Percentiles rank a stretch among this genome's conserved stretches.
These are phyloP conservation scores for Naganishia liquefaciens DNA, from an alignment of 1,284 basidiomycete genomes.

Conservation along the genomic window DNA sequence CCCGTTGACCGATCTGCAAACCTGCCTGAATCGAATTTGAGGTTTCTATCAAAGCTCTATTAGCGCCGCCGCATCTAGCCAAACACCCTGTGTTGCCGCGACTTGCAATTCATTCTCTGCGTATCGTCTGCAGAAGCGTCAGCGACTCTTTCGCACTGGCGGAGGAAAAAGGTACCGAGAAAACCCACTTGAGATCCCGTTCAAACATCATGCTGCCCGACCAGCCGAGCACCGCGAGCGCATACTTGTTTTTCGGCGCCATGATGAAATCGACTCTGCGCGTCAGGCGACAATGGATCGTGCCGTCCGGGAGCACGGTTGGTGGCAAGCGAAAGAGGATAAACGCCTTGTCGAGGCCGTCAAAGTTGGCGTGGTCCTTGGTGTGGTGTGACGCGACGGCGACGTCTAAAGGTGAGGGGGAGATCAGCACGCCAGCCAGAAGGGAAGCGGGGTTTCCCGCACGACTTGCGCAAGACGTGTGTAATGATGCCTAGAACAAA, in stretches of 20 bases:
- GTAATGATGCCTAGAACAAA: constrained; percentile 44
- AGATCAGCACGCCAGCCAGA: too few relatives aligned
- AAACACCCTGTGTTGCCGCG: neutral
- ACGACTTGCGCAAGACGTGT: constrained; percentile 50
- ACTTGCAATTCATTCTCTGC: constrained; percentile 39
- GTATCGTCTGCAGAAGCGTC: constrained; percentile 38
- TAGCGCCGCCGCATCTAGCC: neutral
- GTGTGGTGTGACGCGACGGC: constrained; percentile 24
- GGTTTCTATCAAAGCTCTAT: constrained; percentile 37
- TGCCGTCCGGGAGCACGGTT: constrained; percentile 17
- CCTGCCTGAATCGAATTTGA: constrained; percentile 50
- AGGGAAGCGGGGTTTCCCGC: too few relatives aligned
- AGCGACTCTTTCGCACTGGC: neutral
- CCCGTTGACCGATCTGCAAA: constrained; percentile 43
- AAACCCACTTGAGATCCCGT: constrained; percentile 48
- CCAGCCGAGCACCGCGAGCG: constrained; percentile 51
- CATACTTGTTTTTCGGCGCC: constrained; percentile 48
- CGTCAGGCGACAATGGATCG: constrained; percentile 38
- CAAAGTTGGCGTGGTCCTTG: constrained; percentile 47
- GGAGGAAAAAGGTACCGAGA: neutral
- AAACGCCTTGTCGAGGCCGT: constrained; percentile 54
- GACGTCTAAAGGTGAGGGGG: constrained; percentile 16
- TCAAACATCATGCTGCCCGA: constrained; percentile 56
- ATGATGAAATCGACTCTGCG: constrained; percentile 52
- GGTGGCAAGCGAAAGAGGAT: constrained; percentile 45